Evolutionary conservation across 2,329 filamentous ascomycete genomes (phyloP).

Genomic region (Sporothrix sp.): DNA sequence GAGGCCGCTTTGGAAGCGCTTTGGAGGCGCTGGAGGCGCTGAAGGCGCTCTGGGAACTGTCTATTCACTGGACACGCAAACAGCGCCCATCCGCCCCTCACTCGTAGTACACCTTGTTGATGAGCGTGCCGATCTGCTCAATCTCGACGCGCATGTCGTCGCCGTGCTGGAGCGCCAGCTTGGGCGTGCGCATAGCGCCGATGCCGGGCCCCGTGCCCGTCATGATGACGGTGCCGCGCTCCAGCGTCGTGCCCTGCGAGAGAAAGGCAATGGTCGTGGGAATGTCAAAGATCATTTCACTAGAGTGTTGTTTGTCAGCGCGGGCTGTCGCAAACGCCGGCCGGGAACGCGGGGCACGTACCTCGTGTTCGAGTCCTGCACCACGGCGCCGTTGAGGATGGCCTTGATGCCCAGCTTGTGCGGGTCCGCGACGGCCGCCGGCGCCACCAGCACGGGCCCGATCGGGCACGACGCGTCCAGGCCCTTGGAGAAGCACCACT

Average conservation of each 20-base stretch:
- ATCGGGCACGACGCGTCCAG: conserved; percentile 30
- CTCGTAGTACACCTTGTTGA: conserved; percentile 30
- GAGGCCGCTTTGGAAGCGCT: too few species aligned
- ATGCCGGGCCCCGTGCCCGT: conserved; percentile 34
- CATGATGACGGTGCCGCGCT: conserved; percentile 30
- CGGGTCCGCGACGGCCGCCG: conserved; percentile 24
- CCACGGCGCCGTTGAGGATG: conserved; percentile 27
- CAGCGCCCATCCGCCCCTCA: conserved; percentile 8
- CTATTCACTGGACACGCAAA: background rate
- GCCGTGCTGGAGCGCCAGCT: conserved; percentile 16
- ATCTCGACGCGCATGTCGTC: conserved; percentile 29
- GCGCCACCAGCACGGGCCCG: conserved; percentile 28
- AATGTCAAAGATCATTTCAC: conserved; percentile 31
- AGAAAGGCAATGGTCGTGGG: conserved; percentile 27
- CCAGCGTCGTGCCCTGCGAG: conserved; percentile 30
- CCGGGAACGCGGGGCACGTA: too few species aligned
- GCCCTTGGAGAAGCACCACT: conserved; percentile 32
- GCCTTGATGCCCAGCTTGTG: conserved; percentile 25
- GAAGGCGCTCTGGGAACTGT: too few species aligned
- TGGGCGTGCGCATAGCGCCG: conserved; percentile 30
- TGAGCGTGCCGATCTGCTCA: conserved; percentile 27
- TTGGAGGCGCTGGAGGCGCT: too few species aligned
- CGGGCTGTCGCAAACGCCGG: too few species aligned
- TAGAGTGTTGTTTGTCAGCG: too few species aligned
- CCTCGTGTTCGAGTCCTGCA: conserved; percentile 29